Evolutionary conservation across 345 rosid genomes (phyloP).

Genomic region (Corchorus olitorius): DNA sequence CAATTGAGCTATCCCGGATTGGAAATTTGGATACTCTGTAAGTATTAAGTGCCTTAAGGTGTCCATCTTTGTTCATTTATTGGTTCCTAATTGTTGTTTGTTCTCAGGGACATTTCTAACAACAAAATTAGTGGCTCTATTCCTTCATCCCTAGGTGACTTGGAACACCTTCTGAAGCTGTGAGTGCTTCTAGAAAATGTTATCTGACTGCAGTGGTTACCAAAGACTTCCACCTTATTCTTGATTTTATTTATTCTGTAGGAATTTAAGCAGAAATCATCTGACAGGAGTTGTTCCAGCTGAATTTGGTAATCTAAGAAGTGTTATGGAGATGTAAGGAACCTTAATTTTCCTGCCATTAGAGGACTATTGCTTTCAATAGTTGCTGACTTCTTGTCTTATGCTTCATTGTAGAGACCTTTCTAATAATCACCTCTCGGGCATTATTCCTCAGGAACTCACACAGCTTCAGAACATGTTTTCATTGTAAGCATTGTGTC

Average conservation of each 20-base stretch:
- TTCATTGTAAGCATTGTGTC: constrained; percentile 54
- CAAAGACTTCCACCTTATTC: constrained; percentile 11
- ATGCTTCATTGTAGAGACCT: constrained; percentile 64
- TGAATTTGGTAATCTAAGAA: constrained; percentile 88
- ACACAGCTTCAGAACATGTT: constrained; percentile 70
- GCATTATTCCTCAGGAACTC: constrained; percentile 80
- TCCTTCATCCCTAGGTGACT: constrained; percentile 91
- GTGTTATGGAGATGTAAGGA: constrained; percentile 86
- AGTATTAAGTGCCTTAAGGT: constrained; percentile 33
- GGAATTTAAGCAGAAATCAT: constrained; percentile 85
- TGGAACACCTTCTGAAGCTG: constrained; percentile 96
- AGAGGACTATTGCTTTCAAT: neutral
- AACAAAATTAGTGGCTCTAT: constrained; percentile 80
- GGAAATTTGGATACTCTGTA: constrained; percentile 93
- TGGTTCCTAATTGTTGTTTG: neutral
- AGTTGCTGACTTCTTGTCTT: constrained; percentile 20
- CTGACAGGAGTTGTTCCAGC: constrained; percentile 73
- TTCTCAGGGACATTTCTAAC: constrained; percentile 75
- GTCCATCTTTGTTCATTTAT: constrained; percentile 15
- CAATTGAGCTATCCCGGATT: constrained; percentile 85
- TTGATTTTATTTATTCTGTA: constrained; percentile 27
- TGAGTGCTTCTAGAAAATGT: constrained; percentile 37
- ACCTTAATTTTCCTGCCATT: neutral
- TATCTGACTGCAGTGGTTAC: constrained; percentile 16
- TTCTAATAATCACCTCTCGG: constrained; percentile 80